Percentiles rank a stretch among this genome's conserved stretches.
Conservation (phyloP, 805 yeast species). For the Kluyveromyces wickerhamii region DNA sequence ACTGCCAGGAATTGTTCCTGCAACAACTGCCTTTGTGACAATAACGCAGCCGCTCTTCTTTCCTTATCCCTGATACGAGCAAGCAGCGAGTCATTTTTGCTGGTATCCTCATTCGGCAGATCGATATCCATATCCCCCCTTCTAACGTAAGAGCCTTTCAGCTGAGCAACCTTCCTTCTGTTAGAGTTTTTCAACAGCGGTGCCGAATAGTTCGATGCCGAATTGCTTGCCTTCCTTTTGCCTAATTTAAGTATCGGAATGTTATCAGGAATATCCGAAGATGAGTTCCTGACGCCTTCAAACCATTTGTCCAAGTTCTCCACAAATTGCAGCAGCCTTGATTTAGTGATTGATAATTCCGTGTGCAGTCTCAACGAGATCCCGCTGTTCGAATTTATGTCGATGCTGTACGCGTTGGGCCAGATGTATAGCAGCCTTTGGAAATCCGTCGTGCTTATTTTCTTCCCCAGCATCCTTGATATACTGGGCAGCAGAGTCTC, state of each 20-base stretch:
- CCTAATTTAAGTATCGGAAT: conserved; percentile 17
- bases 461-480: conserved; percentile 22
- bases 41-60: conserved; percentile 18
- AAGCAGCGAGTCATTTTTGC: conserved; percentile 13
- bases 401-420: conserved; percentile 22
- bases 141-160: conserved; percentile 2
- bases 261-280: conserved; percentile 13
- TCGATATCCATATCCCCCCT: not conserved
- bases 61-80: conserved; percentile 24
- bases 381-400: conserved; percentile 18
- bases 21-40: conserved; percentile 21
- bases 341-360: conserved; percentile 15
- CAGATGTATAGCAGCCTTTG: conserved; percentile 23
- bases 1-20: conserved; percentile 22
- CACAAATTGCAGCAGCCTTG: conserved; percentile 22
- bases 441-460: conserved; percentile 20
- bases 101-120: not conserved
- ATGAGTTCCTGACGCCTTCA: not conserved
- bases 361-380: conserved; percentile 18
- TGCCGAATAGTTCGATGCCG: not conserved
- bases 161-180: not conserved
- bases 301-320: conserved; percentile 22
- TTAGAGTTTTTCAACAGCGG: conserved; percentile 1
- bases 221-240: conserved; percentile 20
- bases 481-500: conserved; percentile 22